Evolutionary conservation across 1,284 basidiomycete genomes (phyloP).

Genomic region (Ustilago lituana): DNA sequence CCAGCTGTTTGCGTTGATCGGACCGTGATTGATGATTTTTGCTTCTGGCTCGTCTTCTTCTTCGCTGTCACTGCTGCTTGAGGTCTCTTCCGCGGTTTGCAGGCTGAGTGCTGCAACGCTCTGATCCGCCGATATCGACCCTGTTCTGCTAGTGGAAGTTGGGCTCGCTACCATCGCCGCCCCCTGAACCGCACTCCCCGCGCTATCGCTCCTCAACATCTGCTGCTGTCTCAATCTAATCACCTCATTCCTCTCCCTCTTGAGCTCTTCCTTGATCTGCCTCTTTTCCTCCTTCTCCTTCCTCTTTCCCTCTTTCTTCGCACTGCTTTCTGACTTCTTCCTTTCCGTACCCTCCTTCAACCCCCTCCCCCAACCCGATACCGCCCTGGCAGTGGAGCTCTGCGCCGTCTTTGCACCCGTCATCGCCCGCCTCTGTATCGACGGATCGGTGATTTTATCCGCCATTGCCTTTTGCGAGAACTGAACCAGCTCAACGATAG

Average conservation of each 20-base stretch:
- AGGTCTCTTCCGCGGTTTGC: not conserved
- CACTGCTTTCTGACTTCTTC: slow-evolving; percentile 4
- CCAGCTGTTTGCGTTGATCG: slow-evolving; percentile 7
- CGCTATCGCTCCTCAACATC: slow-evolving; percentile 11
- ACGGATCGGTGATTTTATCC: slow-evolving; percentile 45
- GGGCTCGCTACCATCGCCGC: slow-evolving; percentile 1
- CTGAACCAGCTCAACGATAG: slow-evolving; percentile 40
- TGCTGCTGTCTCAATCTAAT: slow-evolving; percentile 12
- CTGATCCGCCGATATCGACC: not conserved
- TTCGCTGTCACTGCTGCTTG: not conserved
- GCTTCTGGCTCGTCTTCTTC: slow-evolving; percentile 1
- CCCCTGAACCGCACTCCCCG: not conserved
- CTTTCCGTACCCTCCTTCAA: slow-evolving; percentile 9
- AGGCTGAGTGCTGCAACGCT: slow-evolving; percentile 4
- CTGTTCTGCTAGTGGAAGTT: not conserved
- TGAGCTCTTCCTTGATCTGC: slow-evolving; percentile 29
- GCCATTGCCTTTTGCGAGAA: slow-evolving; percentile 42
- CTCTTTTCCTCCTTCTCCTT: slow-evolving; percentile 16
- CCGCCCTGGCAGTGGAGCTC: slow-evolving; percentile 5
- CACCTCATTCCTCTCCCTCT: slow-evolving; percentile 17
- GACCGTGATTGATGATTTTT: slow-evolving; percentile 4
- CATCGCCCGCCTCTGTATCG: slow-evolving; percentile 15
- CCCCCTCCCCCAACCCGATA: slow-evolving; percentile 1
- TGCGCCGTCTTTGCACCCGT: slow-evolving; percentile 13
- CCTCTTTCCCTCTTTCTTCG: slow-evolving; percentile 14